These are phyloP conservation scores for Hibiscus mutabilis DNA, from an alignment of 345 rosid genomes.

Conservation along the genomic window DNA sequence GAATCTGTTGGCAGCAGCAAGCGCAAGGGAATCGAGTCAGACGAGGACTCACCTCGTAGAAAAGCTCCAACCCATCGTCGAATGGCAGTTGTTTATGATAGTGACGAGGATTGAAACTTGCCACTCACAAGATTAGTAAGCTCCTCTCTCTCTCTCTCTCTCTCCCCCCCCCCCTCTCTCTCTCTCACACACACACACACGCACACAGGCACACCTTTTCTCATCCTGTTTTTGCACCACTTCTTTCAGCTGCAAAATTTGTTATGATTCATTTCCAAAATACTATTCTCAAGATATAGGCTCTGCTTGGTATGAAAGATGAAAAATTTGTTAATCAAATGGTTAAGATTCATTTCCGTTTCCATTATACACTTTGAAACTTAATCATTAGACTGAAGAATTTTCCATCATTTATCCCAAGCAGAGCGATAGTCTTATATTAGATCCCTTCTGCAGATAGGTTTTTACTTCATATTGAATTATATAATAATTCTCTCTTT, in stretches of 20 bases:
- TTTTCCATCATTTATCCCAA: too few species aligned
- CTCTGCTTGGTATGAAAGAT: too few species aligned
- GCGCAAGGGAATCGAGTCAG: conserved; percentile 79
- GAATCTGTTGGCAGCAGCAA: conserved; percentile 54
- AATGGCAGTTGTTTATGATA: conserved; percentile 79
- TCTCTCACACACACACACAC: too few species aligned
- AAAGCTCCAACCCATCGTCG: conserved; percentile 70
- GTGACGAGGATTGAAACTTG: conserved; percentile 63
- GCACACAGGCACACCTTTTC: not conserved
- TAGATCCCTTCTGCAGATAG: not conserved
- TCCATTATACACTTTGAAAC: too few species aligned
- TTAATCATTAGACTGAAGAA: too few species aligned
- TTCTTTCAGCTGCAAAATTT: not conserved
- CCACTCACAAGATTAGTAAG: conserved; percentile 1
- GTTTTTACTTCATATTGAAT: not conserved
- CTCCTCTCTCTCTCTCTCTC: not conserved
- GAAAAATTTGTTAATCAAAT: too few species aligned
- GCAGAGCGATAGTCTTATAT: not conserved
- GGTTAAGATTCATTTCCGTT: too few species aligned
- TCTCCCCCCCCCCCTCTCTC: too few species aligned
- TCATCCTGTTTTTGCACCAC: not conserved
- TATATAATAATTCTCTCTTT: not conserved
- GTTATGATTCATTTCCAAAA: too few species aligned
- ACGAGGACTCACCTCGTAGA: conserved; percentile 81
- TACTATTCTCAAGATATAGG: not conserved